phyloP scores from a whole-genome alignment of 2,329 filamentous ascomycete species.

The Fusarium sp. region DNA sequence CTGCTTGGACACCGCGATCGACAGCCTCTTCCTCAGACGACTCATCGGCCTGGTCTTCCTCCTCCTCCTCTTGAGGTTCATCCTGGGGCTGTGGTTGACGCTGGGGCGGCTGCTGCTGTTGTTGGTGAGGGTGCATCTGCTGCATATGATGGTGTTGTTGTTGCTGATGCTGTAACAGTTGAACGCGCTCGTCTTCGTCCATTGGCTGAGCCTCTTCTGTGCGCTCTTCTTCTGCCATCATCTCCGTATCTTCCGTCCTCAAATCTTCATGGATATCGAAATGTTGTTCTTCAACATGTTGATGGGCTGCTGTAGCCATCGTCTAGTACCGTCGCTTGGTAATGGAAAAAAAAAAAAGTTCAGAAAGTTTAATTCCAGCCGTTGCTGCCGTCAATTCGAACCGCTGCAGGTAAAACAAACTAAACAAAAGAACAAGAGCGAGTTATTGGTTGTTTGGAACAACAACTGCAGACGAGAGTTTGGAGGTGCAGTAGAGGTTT shows the following conservation, averaged over 20 bases:
- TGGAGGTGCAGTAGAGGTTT: slow-evolving; percentile 28
- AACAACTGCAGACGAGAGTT: slow-evolving; percentile 13
- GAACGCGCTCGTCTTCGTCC: slow-evolving; percentile 46
- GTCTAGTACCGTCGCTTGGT: slow-evolving; percentile 14
- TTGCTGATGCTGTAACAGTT: slow-evolving; percentile 45
- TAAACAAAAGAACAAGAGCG: slow-evolving; percentile 15
- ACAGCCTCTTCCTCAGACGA: slow-evolving; percentile 73
- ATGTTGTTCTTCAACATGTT: slow-evolving; percentile 54
- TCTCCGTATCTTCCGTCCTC: slow-evolving; percentile 65
- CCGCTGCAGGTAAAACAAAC: slow-evolving; percentile 4
- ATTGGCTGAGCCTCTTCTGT: slow-evolving; percentile 46
- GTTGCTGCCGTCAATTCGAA: background rate
- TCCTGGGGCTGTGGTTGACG: slow-evolving; percentile 30
- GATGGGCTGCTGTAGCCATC: slow-evolving; percentile 46
- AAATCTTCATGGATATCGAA: slow-evolving; percentile 68
- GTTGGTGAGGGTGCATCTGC: slow-evolving; percentile 32
- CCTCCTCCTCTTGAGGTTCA: slow-evolving; percentile 56
- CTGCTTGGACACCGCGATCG: slow-evolving; percentile 80
- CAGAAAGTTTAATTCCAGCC: background rate
- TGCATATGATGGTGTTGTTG: slow-evolving; percentile 34
- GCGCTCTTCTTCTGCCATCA: slow-evolving; percentile 62
- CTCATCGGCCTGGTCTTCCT: slow-evolving; percentile 59
- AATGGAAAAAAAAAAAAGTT: slow-evolving; percentile 1
- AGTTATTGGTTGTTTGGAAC: slow-evolving; percentile 16
- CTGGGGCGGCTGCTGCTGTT: slow-evolving; percentile 28